Conservation (phyloP, 2,329 filamentous ascomycete species). For the Xylaria sp. region DNA sequence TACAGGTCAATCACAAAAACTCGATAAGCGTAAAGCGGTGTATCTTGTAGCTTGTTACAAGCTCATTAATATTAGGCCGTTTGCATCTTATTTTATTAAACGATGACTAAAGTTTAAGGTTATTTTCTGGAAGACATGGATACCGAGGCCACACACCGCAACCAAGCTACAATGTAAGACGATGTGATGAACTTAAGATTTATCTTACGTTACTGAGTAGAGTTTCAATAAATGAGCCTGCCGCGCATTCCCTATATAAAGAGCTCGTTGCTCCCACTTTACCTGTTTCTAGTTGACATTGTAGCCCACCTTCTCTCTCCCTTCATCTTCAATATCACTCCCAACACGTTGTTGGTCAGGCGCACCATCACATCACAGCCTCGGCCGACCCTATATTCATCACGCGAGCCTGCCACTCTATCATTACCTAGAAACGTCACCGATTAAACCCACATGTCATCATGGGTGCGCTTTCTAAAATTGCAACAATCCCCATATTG, state of each 20-base stretch:
- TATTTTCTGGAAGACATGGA: constrained; percentile 45
- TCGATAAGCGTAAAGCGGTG: no score
- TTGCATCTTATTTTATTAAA: no score
- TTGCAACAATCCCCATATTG: constrained; percentile 14
- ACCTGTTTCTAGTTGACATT: constrained; percentile 5
- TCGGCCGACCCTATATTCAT: constrained; percentile 23
- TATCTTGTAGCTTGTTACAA: no score
- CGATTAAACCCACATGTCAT: constrained; percentile 16
- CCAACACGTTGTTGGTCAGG: constrained; percentile 17
- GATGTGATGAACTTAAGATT: not conserved
- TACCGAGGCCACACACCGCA: constrained; percentile 48
- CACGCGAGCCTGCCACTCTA: constrained; percentile 19
- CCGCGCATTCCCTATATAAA: constrained; percentile 5
- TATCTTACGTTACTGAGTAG: constrained; percentile 1
- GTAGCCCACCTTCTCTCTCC: constrained; percentile 6
- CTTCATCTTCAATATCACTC: constrained; percentile 17
- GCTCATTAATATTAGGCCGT: no score
- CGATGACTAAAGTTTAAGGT: no score
- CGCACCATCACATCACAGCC: constrained; percentile 24
- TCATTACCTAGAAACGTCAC: constrained; percentile 23
- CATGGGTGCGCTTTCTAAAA: constrained; percentile 26
- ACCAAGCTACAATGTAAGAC: constrained; percentile 40
- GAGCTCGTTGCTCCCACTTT: constrained; percentile 10
- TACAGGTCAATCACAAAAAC: no score
- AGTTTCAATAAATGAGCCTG: constrained; percentile 17